Base-by-base conservation (phyloP, 2,329 filamentous ascomycete genomes). In the Orbilia oligospora region DNA sequence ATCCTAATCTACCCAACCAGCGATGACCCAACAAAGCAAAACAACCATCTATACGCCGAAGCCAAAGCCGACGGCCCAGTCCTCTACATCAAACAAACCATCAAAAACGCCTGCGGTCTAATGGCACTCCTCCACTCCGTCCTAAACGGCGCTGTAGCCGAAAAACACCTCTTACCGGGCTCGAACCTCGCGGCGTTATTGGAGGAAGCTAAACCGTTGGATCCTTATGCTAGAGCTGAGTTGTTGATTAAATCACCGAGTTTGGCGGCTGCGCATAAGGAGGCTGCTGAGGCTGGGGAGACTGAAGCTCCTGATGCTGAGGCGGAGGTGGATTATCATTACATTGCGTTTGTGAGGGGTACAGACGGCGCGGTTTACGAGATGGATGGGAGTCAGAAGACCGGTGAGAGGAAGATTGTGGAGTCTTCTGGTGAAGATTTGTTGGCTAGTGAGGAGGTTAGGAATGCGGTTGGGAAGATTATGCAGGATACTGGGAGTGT, bases 81-180 rank as follows among this genome's bases (percentile, higher is more conserved):
- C 0, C 83, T 97, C 6, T 99, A 95, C 96, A 98, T 94, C 88
- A 92, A 90, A 81, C 95, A 98, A 86, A 98, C 94, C 0, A 97
- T 98, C 82, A 89, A 92, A 78, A 97, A 98, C 84, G 93, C 95
- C 0, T 98, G 95, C 84, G 95, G 95, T 0, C 86, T 97, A 53
- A 97, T 97, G 86, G 96, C 92, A 0, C 85, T 98, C 30, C 84
- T 98, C 55, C 96, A 98, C 83, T 92, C 91, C 18, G 89, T 93
- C 0, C 88, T 88, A 55, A 99, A 98, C 84, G 94, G 94, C 0
- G 87, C 88, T 0, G 67, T 65, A 0, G 91, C 92, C 0, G 86
- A 88, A 71, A 85, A 86, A 2, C 88, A 91, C 67, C 88, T 97
- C 69, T 84, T 84, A 10, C 84, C 86, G 4, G 86, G 84, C 16